phyloP scores from a whole-genome alignment of 192 early-diverging fungal genomes.

The Obelidium mucronatum region DNA sequence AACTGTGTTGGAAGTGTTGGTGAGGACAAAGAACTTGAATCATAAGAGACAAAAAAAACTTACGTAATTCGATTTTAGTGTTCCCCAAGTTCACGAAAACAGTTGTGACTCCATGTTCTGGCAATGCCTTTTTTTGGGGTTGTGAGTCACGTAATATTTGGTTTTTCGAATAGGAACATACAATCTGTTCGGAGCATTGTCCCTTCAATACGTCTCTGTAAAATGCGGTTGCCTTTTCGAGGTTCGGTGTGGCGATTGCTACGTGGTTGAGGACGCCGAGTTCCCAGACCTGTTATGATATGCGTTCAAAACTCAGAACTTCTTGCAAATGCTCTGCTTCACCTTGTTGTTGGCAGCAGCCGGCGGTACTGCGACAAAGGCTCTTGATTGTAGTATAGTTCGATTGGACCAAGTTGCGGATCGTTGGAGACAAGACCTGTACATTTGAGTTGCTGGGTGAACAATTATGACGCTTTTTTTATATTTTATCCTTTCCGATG shows the following conservation, averaged over 20 bases:
- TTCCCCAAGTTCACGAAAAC: constrained; percentile 87
- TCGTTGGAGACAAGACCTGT: too few relatives aligned
- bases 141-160: neutral
- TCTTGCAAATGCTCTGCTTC: too few relatives aligned
- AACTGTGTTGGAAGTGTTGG: constrained; percentile 39
- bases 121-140: constrained; percentile 55
- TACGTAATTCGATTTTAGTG: constrained; percentile 83
- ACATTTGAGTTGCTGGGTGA: too few relatives aligned
- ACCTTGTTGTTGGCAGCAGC: too few relatives aligned
- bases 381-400: too few relatives aligned
- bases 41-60: neutral
- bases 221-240: constrained; percentile 72
- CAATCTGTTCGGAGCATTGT: constrained; percentile 71
- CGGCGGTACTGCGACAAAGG: too few relatives aligned
- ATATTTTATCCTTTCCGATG: too few relatives aligned
- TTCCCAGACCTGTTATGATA: constrained; percentile 60
- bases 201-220: constrained; percentile 77
- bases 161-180: constrained; percentile 30
- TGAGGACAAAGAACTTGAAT: neutral
- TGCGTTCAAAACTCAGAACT: too few relatives aligned
- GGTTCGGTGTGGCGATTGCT: constrained; percentile 80
- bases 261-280: constrained; percentile 83
- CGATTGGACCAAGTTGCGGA: too few relatives aligned
- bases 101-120: constrained; percentile 86
- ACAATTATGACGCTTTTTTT: too few relatives aligned